Evolutionary conservation across 2,329 filamentous ascomycete species (phyloP).

Genomic region (Capronia americana): DNA sequence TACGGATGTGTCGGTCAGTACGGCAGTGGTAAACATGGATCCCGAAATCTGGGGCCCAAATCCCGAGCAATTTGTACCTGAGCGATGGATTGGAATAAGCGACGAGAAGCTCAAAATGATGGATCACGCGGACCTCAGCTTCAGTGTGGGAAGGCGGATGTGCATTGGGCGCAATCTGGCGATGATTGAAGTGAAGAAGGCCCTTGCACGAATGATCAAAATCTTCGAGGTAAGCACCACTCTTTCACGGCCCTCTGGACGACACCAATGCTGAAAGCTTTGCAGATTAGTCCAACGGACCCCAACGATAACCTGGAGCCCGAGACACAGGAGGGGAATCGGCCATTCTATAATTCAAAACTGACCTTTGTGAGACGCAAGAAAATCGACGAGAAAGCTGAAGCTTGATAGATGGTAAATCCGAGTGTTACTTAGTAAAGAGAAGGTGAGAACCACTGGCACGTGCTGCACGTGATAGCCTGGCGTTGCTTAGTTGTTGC

Average conservation of each 20-base stretch:
- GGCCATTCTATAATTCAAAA: slow-evolving; percentile 9
- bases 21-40: slow-evolving; percentile 52
- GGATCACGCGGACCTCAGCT: slow-evolving; percentile 36
- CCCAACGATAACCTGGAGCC: slow-evolving; percentile 6
- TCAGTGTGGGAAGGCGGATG: slow-evolving; percentile 21
- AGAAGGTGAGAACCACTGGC: neutral
- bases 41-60: slow-evolving; percentile 48
- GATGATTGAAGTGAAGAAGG: slow-evolving; percentile 33
- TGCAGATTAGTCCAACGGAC: slow-evolving; percentile 7
- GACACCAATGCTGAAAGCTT: slow-evolving; percentile 5
- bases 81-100: slow-evolving; percentile 52
- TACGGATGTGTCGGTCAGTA: slow-evolving; percentile 32
- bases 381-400: neutral
- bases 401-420: neutral
- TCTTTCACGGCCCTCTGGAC: neutral
- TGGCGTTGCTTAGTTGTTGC: neutral
- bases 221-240: slow-evolving; percentile 28
- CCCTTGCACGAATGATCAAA: slow-evolving; percentile 20
- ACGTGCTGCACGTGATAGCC: neutral
- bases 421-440: neutral
- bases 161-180: slow-evolving; percentile 31
- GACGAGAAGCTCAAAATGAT: slow-evolving; percentile 42
- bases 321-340: neutral
- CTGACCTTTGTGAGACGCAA: slow-evolving; percentile 8
- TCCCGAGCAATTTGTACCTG: slow-evolving; percentile 50